These are phyloP conservation scores for Fusarium papillatum DNA, from an alignment of 2,329 filamentous ascomycete genomes.

Conservation along the genomic window DNA sequence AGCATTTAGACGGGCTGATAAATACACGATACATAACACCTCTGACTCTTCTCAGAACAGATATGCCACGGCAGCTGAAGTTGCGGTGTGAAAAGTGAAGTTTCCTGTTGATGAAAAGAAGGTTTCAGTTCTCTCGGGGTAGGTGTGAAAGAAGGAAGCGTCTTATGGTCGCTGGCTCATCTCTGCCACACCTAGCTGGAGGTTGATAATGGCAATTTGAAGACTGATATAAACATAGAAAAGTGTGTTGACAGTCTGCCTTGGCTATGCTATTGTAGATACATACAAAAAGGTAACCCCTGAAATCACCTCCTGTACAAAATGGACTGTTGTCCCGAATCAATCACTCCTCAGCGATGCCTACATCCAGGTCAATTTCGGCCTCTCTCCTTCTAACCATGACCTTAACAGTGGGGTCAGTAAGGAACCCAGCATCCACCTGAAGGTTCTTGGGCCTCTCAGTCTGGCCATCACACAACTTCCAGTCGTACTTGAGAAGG, in stretches of 20 bases:
- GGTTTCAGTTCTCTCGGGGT: background rate
- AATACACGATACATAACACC: background rate
- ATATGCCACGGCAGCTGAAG: background rate
- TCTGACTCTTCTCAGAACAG: no score
- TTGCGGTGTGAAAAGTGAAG: background rate
- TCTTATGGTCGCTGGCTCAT: background rate
- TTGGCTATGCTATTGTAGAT: background rate
- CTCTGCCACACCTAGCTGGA: background rate
- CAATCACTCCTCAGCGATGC: background rate
- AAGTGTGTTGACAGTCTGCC: background rate
- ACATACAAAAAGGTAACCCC: background rate
- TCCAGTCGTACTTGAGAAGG: slow-evolving; percentile 62
- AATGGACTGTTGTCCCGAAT: background rate
- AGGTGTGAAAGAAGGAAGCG: background rate
- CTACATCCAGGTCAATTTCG: background rate
- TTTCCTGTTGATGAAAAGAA: background rate
- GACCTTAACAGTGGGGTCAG: background rate
- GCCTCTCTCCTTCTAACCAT: background rate
- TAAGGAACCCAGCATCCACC: background rate
- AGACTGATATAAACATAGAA: background rate
- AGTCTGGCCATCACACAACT: slow-evolving; percentile 5
- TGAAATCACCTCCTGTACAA: background rate
- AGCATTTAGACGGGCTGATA: no score
- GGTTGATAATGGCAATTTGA: background rate
- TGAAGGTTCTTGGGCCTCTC: background rate